A percentile compares a stretch with the other conserved stretches of the same genome.
Evolutionary conservation across 2,329 filamentous ascomycete genomes (phyloP).

Genomic region (Alternaria angustiovoidea): DNA sequence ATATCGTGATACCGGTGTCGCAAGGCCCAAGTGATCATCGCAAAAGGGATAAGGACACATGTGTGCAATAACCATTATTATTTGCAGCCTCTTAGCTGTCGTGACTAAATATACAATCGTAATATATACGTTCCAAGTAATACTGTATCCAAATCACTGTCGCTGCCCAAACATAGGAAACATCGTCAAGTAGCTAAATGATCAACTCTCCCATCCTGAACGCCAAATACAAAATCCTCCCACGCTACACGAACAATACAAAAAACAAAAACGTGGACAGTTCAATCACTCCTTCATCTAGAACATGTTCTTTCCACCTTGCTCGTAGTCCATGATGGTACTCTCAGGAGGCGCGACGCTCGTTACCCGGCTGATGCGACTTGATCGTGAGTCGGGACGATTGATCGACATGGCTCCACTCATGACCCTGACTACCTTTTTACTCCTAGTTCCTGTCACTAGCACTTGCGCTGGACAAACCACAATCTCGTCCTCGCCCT

Average conservation of each 20-base stretch:
- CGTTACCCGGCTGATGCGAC: slow-evolving; percentile 36
- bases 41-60: neutral
- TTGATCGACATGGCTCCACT: slow-evolving; percentile 61
- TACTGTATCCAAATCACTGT: neutral
- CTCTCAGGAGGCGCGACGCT: slow-evolving; percentile 45
- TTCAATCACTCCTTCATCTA: slow-evolving; percentile 20
- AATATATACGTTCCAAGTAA: neutral
- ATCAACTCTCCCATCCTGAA: neutral
- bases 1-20: neutral
- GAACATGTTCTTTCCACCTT: slow-evolving; percentile 38
- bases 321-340: slow-evolving; percentile 46
- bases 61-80: neutral
- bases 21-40: neutral
- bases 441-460: slow-evolving; percentile 64
- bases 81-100: neutral
- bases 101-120: slow-evolving; percentile 5
- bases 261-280: slow-evolving; percentile 11
- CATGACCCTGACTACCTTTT: slow-evolving; percentile 60
- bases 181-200: neutral
- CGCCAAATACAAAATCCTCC: slow-evolving; percentile 16
- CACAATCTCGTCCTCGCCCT: slow-evolving; percentile 92
- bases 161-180: slow-evolving; percentile 11
- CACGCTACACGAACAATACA: slow-evolving; percentile 8
- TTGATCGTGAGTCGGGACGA: slow-evolving; percentile 31
- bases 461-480: slow-evolving; percentile 95